Base-by-base conservation (phyloP, 257 asterid species). In the Eucommia ulmoides region DNA sequence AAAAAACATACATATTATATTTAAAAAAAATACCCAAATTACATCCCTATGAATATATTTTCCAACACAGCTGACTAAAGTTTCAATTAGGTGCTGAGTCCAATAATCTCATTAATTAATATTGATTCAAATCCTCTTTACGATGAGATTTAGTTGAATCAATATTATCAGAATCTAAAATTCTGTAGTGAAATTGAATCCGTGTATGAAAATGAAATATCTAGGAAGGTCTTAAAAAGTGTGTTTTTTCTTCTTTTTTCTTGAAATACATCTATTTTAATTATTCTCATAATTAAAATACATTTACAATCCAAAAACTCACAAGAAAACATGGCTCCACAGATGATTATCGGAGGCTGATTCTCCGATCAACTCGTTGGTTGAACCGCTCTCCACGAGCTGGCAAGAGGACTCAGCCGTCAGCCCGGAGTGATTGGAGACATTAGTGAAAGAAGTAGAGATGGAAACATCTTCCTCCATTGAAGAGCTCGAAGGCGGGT, bases 261-360 rank as follows among this genome's bases (percentile, higher is more conserved):
- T 35, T 10, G 11, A 10, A 10, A 10, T 35, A 15, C 11, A 26
- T 26, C 6, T 4, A 12, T 26, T 4, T 26, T 26, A 26, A 4
- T 26, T 12, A 4, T 35, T 35, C n/a, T 4, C 38, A 26, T 26
- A 10, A 35, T 35, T 2, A 10, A 35, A 10, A 11, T 35, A 35
- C n/a, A 18, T 15, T 4, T 2, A 4, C 11, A 6, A 2, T 10
- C 5, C 7, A 10, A 42, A 18, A 15, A 16, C 48, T 59, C 38
- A 59, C 64, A 59, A 4, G 58, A 59, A 41, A 24, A 59, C 20
- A 20, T 59, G 64, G 56, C 58, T 50, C 64, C 64, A 59, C 2
- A 51, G 23, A 14, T 59, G 52, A 22, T 25, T 59, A 58, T 41
- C 33, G 24, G 51, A 33, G 11, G 50, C 20, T 9, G 21, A 41